Base-by-base conservation (phyloP, 192 early-diverging fungal genomes). In the Rhizophagus sp. region DNA sequence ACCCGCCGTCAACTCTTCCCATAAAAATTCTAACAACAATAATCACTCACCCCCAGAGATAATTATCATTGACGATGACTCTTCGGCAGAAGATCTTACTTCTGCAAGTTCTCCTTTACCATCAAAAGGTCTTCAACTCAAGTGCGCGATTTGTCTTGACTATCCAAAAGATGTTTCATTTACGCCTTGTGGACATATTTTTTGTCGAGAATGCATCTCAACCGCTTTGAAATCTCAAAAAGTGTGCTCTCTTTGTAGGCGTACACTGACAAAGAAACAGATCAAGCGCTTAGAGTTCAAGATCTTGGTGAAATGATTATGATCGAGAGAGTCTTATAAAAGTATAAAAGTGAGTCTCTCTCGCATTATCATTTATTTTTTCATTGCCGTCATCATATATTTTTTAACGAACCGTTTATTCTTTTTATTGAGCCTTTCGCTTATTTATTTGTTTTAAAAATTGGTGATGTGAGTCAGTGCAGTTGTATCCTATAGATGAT, bases 111-210 rank as follows among this genome's bases (percentile, higher is more conserved):
- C 64, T 4, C 15, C 25, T 66, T 27, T 66, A 41, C 34, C 67
- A 15, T 22, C 4, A 36, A 69, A 22, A 69, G 33, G 33, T 17
- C 67, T 69, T 69, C 39, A 57, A 70, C 12, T 79, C 2, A 79
- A 79, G 24, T 79, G 77, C 67, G 33, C 77, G 4, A 79, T 79
- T 24, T 79, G 77, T 36, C 62, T 79, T 41, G 77, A 79, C 13
- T 34, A 3, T 30, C 77, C 77, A 52, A 41, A 63, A 11, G 66
- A 79, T n/a, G 67, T 79, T 68, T 49, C 77, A 4, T 15, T 36
- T 8, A 79, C 77, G 4, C 15, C 25, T n/a, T 79, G 77, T 70
- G 77, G 77, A 5, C 77, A 79, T 39, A 79, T 79, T 6, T 79
- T 79, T 57, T 79, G 77, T 57, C 27, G 15, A 39, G 49, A 61